Percentiles rank a stretch among this genome's conserved stretches.
Evolutionary conservation across 495 filamentous ascomycete genomes (phyloP).

Genomic region (Penicillium lividum): DNA sequence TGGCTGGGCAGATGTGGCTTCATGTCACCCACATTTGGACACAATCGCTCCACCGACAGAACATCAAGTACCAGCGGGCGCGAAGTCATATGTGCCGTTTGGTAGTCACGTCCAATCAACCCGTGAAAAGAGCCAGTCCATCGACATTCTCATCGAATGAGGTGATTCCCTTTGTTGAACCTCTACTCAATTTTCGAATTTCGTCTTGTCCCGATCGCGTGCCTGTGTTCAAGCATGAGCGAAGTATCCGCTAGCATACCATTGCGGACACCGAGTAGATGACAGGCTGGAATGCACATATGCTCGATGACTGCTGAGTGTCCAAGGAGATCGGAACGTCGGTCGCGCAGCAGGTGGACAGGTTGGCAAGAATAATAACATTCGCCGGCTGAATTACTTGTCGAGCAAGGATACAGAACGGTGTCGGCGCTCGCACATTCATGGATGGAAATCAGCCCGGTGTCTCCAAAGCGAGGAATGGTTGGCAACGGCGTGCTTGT

Average conservation of each 20-base stretch:
- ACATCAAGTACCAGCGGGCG: background rate
- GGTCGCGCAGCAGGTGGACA: background rate
- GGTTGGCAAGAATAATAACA: background rate
- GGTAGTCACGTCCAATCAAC: background rate
- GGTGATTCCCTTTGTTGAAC: background rate
- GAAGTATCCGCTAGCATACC: background rate
- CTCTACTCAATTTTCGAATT: background rate
- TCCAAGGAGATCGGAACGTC: background rate
- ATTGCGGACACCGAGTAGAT: background rate
- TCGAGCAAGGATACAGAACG: background rate
- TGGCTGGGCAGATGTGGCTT: background rate
- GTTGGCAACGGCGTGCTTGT: background rate
- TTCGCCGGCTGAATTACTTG: background rate
- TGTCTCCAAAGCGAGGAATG: background rate
- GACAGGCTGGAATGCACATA: background rate
- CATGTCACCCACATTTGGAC: background rate
- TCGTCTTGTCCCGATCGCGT: background rate
- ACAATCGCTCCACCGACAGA: no score
- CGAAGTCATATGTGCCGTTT: background rate
- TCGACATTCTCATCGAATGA: background rate
- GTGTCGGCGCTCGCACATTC: background rate
- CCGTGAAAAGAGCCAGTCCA: background rate
- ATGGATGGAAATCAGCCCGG: background rate
- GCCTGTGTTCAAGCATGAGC: background rate
- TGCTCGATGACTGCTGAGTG: background rate